Conservation (phyloP, 768 basidiomycete genomes). For the Pisolithus microcarpus region DNA sequence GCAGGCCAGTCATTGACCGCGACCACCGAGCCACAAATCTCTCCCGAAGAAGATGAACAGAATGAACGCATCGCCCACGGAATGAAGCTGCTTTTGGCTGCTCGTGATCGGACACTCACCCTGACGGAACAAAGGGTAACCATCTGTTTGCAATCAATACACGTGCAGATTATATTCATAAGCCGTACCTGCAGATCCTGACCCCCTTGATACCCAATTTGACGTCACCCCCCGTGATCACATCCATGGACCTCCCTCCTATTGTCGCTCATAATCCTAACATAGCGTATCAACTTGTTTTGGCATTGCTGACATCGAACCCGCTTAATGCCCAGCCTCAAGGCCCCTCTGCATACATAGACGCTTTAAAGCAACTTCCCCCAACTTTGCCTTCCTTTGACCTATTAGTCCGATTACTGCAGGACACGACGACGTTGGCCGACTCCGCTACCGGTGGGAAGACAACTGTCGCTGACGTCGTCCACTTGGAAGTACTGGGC, state of each 20-base stretch:
- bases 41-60: slow-evolving; percentile 46
- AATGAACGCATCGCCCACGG: slow-evolving; percentile 55
- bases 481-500: slow-evolving; percentile 59
- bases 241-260: slow-evolving; percentile 58
- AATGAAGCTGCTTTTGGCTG: slow-evolving; percentile 61
- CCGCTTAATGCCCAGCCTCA: slow-evolving; percentile 21
- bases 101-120: slow-evolving; percentile 64
- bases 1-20: slow-evolving; percentile 1
- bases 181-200: slow-evolving; percentile 36
- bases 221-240: slow-evolving; percentile 46
- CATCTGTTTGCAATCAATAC: neutral
- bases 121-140: slow-evolving; percentile 68
- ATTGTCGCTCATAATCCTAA: slow-evolving; percentile 63
- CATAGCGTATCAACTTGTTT: slow-evolving; percentile 61
- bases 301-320: slow-evolving; percentile 44
- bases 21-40: slow-evolving; percentile 19
- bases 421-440: slow-evolving; percentile 47
- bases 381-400: slow-evolving; percentile 71
- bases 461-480: slow-evolving; percentile 57
- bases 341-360: slow-evolving; percentile 47
- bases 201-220: slow-evolving; percentile 40
- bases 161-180: neutral
- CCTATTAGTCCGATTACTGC: slow-evolving; percentile 59
- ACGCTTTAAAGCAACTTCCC: slow-evolving; percentile 57
- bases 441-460: slow-evolving; percentile 36